These are phyloP conservation scores for Ganoderma boninense DNA, from an alignment of 1,284 basidiomycete species.

Conservation along the genomic window DNA sequence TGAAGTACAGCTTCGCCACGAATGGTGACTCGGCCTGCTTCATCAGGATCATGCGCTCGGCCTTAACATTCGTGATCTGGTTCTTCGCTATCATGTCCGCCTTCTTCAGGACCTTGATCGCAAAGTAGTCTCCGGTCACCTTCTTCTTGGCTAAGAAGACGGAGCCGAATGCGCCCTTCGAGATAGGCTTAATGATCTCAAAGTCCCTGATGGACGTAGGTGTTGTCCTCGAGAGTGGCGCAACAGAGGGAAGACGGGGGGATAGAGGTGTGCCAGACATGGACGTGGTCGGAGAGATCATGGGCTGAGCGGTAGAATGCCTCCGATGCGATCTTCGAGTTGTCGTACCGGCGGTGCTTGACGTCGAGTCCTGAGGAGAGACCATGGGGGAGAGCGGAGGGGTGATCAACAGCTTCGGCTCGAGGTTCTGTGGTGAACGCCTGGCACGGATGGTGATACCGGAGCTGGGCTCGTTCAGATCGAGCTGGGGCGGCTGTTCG, in stretches of 20 bases:
- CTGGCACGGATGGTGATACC: constrained; percentile 47
- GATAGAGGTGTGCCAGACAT: constrained; percentile 74
- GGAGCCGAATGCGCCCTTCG: constrained; percentile 98
- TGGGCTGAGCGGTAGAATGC: constrained; percentile 74
- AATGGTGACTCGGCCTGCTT: constrained; percentile 99
- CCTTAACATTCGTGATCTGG: constrained; percentile 99
- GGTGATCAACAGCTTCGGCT: constrained; percentile 72
- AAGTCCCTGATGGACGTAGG: constrained; percentile 98
- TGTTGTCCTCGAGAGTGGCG: constrained; percentile 80
- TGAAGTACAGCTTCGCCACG: constrained; percentile 98
- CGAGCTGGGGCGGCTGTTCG: constrained; percentile 68
- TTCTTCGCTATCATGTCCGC: constrained; percentile 99
- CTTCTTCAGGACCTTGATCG: constrained; percentile 99
- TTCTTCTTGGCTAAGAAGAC: constrained; percentile 99
- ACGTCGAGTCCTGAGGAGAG: constrained; percentile 59
- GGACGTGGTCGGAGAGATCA: constrained; percentile 63
- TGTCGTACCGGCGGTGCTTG: constrained; percentile 29
- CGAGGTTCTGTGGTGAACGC: constrained; percentile 71
- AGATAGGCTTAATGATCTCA: constrained; percentile 99
- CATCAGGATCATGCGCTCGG: constrained; percentile 99
- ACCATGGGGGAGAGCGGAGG: constrained; percentile 80
- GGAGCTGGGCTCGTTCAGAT: constrained; percentile 59
- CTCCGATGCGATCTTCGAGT: constrained; percentile 69
- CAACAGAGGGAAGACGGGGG: constrained; percentile 85
- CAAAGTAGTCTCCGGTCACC: constrained; percentile 97